Conservation (phyloP, 345 rosid species). For the Melastoma malabathricum region DNA sequence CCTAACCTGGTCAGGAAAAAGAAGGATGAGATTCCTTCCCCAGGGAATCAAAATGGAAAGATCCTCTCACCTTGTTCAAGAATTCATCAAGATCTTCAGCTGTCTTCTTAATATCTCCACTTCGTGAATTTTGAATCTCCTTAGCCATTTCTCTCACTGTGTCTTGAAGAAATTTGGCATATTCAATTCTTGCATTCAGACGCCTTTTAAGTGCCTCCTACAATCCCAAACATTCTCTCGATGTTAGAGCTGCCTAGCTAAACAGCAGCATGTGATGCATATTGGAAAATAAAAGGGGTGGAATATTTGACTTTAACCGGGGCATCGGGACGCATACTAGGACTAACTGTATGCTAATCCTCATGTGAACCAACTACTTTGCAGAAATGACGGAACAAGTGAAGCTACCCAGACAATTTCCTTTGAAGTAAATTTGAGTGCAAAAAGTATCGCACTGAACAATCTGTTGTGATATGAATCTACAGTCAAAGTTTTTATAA, state of each 20-base stretch:
- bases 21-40: constrained; percentile 7
- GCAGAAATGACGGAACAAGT: too few species aligned
- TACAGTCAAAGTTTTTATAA: too few species aligned
- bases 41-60: background rate
- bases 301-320: too few species aligned
- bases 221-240: constrained; percentile 15
- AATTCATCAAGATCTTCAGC: constrained; percentile 93
- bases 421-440: too few species aligned
- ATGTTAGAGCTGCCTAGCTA: constrained; percentile 1
- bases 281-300: too few species aligned
- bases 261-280: too few species aligned
- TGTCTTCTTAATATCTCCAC: constrained; percentile 74
- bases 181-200: constrained; percentile 85
- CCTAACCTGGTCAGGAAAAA: constrained; percentile 50
- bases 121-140: constrained; percentile 80
- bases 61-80: constrained; percentile 54
- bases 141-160: constrained; percentile 98
- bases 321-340: too few species aligned
- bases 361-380: too few species aligned
- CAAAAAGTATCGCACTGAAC: too few species aligned
- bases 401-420: too few species aligned
- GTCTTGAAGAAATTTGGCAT: constrained; percentile 95
- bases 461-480: too few species aligned
- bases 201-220: constrained; percentile 82
- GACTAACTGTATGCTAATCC: too few species aligned